Evolutionary conservation across 2,329 filamentous ascomycete species (phyloP).

Genomic region (Colletotrichum higginsianum): DNA sequence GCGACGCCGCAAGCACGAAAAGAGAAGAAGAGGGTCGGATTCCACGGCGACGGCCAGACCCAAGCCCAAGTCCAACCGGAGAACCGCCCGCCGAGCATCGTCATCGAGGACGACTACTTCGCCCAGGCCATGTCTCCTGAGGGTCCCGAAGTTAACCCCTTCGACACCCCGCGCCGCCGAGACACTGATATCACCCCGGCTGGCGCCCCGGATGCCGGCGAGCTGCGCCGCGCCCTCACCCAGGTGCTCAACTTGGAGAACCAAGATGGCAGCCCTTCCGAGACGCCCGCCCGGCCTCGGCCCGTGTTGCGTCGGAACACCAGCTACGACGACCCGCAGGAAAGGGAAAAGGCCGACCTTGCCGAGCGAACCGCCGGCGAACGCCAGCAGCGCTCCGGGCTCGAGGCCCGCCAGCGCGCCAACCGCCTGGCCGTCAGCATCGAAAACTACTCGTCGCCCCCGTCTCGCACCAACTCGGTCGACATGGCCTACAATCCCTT

Average conservation of each 20-base stretch:
- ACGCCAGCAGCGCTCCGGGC: slow-evolving; percentile 57
- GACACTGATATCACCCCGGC: slow-evolving; percentile 44
- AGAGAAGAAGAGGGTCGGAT: slow-evolving; percentile 60
- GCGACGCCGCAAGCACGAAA: slow-evolving; percentile 44
- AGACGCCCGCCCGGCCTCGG: slow-evolving; percentile 48
- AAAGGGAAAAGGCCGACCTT: slow-evolving; percentile 57
- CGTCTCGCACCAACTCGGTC: slow-evolving; percentile 33
- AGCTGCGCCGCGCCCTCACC: slow-evolving; percentile 56
- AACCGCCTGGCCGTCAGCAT: slow-evolving; percentile 57
- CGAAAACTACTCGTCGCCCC: slow-evolving; percentile 55
- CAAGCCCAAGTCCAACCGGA: slow-evolving; percentile 2
- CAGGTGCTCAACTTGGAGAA: slow-evolving; percentile 55
- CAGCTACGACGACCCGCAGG: slow-evolving; percentile 58
- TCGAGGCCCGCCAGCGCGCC: slow-evolving; percentile 57
- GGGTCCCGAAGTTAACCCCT: slow-evolving; percentile 35
- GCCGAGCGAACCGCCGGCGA: slow-evolving; percentile 56
- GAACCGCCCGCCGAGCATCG: slow-evolving; percentile 50
- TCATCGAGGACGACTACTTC: slow-evolving; percentile 44
- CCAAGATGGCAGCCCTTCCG: slow-evolving; percentile 37
- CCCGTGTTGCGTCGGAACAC: slow-evolving; percentile 60
- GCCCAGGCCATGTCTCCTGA: slow-evolving; percentile 32
- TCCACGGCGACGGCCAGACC: slow-evolving; percentile 24
- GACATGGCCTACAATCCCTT: slow-evolving; percentile 29
- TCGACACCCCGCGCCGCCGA: slow-evolving; percentile 34
- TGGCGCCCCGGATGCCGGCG: slow-evolving; percentile 56